Evolutionary conservation across 345 rosid genomes (phyloP), one percentile per base, ranked within the genome.

Genomic region (Gossypium anomalum): DNA sequence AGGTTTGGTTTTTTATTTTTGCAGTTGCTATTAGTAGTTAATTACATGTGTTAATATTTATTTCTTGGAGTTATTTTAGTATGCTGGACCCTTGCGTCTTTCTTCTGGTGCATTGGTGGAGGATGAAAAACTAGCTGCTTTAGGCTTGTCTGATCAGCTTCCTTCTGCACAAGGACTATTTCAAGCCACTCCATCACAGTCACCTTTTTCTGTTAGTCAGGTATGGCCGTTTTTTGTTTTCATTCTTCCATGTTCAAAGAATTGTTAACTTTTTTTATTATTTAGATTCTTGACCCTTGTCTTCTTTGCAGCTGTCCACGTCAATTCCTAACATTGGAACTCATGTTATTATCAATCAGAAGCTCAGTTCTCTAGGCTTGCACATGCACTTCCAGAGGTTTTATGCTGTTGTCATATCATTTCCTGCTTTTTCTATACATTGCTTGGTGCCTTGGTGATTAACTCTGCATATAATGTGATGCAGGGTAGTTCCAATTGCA

Each of bases 371-470:
- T 67, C 83, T 78, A 82, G 91, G 96, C 76, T 82, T 91, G 88
- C 90, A 93, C 76, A 60, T 89, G 82, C 97, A 85, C 84, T 93
- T 95, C 87, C 97, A 93, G 80, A 95, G 98, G 99, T 95, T 80
- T 76, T 84, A 80, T 73, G 68, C 59, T 45, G 48, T 79, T 75
- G 23, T 47, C 58, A 44, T 59, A 19, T 23, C 7, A 20, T 58
- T 65, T 81, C 23, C 22, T 63, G 68, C 49, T 72, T 74, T 23
- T 47, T 63, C 7, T 47, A 44, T 27, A 4, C 47, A 17, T 52
- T 49, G 7, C 17, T 66, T 41, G 34, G 44, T 44, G 27, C 17
- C 10, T 43, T 74, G 45, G 63, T 53, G 47, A 11, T 45, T 23
- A 44, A 19, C 27, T 67, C 23, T 59, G 2, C 23, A 57, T 57